Conservation (phyloP, 441 rosid genomes). For the Eruca vesicaria region DNA sequence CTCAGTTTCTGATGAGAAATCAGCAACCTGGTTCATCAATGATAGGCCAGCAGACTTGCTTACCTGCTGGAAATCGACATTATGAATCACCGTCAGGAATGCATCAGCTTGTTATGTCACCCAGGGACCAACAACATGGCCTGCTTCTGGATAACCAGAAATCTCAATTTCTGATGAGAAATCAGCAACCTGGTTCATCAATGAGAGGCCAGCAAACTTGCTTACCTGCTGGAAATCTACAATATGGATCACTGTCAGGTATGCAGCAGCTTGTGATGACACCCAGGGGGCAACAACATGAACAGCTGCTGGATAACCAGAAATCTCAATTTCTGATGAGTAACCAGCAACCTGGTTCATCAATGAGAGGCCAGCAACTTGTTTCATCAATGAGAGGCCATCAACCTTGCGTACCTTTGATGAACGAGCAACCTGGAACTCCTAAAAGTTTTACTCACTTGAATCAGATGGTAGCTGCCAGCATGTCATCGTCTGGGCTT, state of each 20-base stretch:
- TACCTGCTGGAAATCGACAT: slow-evolving; percentile 9
- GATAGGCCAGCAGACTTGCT: slow-evolving; percentile 26
- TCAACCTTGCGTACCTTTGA: neutral
- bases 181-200: too few species aligned
- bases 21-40: slow-evolving; percentile 34
- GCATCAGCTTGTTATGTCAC: slow-evolving; percentile 22
- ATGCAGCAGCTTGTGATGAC: slow-evolving; percentile 22
- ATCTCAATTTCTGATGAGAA: slow-evolving; percentile 4
- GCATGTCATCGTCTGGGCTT: slow-evolving; percentile 33
- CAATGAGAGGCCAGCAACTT: slow-evolving; percentile 26
- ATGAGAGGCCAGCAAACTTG: slow-evolving; percentile 22
- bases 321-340: slow-evolving; percentile 4
- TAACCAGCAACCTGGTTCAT: slow-evolving; percentile 34
- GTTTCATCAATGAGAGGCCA: too few species aligned
- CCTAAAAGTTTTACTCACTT: slow-evolving; percentile 28
- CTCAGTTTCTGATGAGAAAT: slow-evolving; percentile 3
- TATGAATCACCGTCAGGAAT: slow-evolving; percentile 11
- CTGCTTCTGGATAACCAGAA: slow-evolving; percentile 23
- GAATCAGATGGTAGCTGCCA: slow-evolving; percentile 33
- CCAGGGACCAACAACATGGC: slow-evolving; percentile 39
- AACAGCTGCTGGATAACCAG: slow-evolving; percentile 21
- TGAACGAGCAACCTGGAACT: slow-evolving; percentile 31
- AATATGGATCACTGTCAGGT: neutral
- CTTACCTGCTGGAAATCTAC: slow-evolving; percentile 17
- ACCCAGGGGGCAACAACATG: slow-evolving; percentile 38